Evolutionary conservation across 352 stramenopile species (phyloP).

Genomic region (Pythium apleroticum): DNA sequence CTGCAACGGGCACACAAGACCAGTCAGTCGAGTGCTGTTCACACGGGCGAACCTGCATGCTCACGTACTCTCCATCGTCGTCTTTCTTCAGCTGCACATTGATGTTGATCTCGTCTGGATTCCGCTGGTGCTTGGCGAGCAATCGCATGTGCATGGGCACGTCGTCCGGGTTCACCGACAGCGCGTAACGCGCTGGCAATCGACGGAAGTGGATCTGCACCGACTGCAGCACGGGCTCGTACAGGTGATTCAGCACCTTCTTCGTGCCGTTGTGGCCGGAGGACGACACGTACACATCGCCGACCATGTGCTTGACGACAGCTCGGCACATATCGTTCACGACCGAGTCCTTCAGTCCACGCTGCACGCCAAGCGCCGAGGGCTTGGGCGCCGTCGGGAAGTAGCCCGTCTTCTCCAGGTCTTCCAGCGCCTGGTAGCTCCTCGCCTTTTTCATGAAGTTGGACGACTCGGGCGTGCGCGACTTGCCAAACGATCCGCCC

Average conservation of each 20-base stretch:
- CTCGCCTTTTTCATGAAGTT: conserved; percentile 75
- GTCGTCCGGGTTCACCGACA: conserved; percentile 85
- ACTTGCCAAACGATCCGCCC: conserved; percentile 66
- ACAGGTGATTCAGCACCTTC: conserved; percentile 85
- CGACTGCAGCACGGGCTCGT: conserved; percentile 82
- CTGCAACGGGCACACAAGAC: conserved; percentile 26
- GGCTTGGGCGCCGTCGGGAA: conserved; percentile 75
- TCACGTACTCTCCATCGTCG: conserved; percentile 79
- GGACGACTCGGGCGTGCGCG: conserved; percentile 25
- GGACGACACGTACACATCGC: conserved; percentile 80
- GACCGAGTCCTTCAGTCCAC: conserved; percentile 82
- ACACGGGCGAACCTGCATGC: neutral
- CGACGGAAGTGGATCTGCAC: conserved; percentile 81
- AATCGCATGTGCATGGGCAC: conserved; percentile 88
- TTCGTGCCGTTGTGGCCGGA: conserved; percentile 63
- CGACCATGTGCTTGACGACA: conserved; percentile 88
- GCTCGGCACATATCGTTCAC: conserved; percentile 88
- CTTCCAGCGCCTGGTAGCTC: conserved; percentile 77
- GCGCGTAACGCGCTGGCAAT: conserved; percentile 77
- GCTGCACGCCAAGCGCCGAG: conserved; percentile 76
- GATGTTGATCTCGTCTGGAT: conserved; percentile 79
- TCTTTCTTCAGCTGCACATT: conserved; percentile 86
- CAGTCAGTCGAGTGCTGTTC: no score
- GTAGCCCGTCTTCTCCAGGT: conserved; percentile 84
- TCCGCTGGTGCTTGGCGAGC: conserved; percentile 76